phyloP scores from a whole-genome alignment of 805 yeast species.

The Candida odintsovae region DNA sequence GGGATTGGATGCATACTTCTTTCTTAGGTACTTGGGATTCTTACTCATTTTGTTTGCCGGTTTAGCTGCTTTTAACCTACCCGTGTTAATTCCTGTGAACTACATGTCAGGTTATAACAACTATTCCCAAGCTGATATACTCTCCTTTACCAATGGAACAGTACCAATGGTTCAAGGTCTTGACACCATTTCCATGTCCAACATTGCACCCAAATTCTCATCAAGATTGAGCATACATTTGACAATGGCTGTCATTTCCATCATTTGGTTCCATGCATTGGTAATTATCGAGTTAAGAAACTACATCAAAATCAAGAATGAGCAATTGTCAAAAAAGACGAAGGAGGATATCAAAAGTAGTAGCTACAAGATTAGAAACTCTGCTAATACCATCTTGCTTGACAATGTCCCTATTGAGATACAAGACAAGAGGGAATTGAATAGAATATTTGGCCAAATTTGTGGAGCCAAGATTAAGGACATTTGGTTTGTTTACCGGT shows the following conservation, averaged over 20 bases:
- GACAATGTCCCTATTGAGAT: constrained; percentile 38
- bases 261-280: constrained; percentile 50
- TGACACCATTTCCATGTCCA: constrained; percentile 67
- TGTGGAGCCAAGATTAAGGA: constrained; percentile 44
- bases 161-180: constrained; percentile 37
- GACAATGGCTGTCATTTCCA: constrained; percentile 46
- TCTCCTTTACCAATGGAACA: constrained; percentile 19
- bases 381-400: constrained; percentile 33
- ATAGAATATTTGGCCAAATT: constrained; percentile 21
- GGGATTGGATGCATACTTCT: constrained; percentile 75
- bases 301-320: constrained; percentile 43
- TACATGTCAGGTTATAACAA: constrained; percentile 25
- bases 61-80: constrained; percentile 48
- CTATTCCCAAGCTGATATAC: constrained; percentile 15
- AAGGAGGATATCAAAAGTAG: constrained; percentile 8
- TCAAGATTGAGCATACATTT: constrained; percentile 57
- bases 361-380: constrained; percentile 17
- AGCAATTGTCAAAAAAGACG: constrained; percentile 28
- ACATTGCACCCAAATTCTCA: constrained; percentile 50
- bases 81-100: constrained; percentile 63
- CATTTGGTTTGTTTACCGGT: constrained; percentile 55
- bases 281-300: constrained; percentile 50
- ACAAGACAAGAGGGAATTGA: constrained; percentile 18
- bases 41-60: constrained; percentile 45
- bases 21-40: constrained; percentile 53